phyloP scores from a whole-genome alignment of 2,329 filamentous ascomycete genomes.

The Myriosclerotinia scirpicola region DNA sequence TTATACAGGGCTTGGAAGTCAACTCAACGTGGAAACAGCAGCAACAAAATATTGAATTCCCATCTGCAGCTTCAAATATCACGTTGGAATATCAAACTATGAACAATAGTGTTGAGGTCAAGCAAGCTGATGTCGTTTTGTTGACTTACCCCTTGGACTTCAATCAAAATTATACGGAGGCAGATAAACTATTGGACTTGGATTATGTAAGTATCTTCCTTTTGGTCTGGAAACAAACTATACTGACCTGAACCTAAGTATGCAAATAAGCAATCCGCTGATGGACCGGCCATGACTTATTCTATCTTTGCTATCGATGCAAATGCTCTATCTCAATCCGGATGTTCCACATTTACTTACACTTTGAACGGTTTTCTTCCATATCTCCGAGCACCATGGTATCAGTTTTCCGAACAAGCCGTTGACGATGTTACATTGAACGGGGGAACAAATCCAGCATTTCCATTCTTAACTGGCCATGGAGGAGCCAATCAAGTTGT shows the following conservation, averaged over 20 bases:
- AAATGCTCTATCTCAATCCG: conserved; percentile 63
- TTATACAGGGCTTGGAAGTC: conserved; percentile 31
- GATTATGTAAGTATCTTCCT: conserved; percentile 54
- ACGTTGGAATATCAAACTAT: conserved; percentile 64
- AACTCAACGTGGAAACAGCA: conserved; percentile 61
- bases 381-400: conserved; percentile 66
- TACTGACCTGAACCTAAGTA: conserved; percentile 47
- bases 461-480: conserved; percentile 68
- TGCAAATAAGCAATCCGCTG: conserved; percentile 64
- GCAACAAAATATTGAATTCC: conserved; percentile 55
- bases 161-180: conserved; percentile 53
- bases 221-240: background rate
- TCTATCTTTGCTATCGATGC: conserved; percentile 67
- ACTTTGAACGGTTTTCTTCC: conserved; percentile 62
- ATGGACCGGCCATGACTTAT: conserved; percentile 74
- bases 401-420: conserved; percentile 69
- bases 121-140: conserved; percentile 70
- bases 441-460: conserved; percentile 45
- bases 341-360: conserved; percentile 69
- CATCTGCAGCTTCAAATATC: conserved; percentile 56
- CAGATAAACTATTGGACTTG: conserved; percentile 51
- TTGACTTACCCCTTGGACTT: conserved; percentile 65
- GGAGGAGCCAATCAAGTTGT: conserved; percentile 68
- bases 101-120: conserved; percentile 65
- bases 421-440: conserved; percentile 60